Evolutionary conservation across 257 asterid genomes (phyloP).

Genomic region (Nicotiana tomentosiformis): DNA sequence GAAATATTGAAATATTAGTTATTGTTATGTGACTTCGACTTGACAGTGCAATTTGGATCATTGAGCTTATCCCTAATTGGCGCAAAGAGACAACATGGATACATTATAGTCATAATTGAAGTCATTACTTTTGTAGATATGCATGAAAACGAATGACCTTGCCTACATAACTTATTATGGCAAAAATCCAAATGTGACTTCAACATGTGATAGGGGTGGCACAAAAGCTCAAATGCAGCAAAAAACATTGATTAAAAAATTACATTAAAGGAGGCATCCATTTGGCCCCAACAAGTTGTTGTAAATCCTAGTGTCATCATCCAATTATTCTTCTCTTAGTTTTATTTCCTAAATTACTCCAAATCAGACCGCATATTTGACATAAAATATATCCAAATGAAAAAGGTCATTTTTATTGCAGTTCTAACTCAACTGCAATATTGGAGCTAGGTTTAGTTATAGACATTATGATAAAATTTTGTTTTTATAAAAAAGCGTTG

Average conservation of each 20-base stretch:
- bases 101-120: background rate
- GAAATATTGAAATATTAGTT: background rate
- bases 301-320: constrained; percentile 3
- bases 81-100: constrained; percentile 1
- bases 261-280: background rate
- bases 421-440: background rate
- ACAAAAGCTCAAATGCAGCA: background rate
- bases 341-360: background rate
- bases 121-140: background rate
- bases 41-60: background rate
- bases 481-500: too few relatives aligned
- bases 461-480: background rate
- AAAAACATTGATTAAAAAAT: background rate
- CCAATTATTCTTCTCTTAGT: constrained; percentile 5
- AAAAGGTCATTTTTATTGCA: background rate
- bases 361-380: background rate
- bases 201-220: background rate
- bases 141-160: background rate
- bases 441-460: background rate
- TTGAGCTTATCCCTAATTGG: constrained; percentile 6
- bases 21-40: background rate
- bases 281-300: background rate
- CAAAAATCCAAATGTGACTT: background rate
- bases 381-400: background rate
- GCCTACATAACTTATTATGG: background rate